Conservation (phyloP, 768 basidiomycete genomes). For the Mycena metata region DNA sequence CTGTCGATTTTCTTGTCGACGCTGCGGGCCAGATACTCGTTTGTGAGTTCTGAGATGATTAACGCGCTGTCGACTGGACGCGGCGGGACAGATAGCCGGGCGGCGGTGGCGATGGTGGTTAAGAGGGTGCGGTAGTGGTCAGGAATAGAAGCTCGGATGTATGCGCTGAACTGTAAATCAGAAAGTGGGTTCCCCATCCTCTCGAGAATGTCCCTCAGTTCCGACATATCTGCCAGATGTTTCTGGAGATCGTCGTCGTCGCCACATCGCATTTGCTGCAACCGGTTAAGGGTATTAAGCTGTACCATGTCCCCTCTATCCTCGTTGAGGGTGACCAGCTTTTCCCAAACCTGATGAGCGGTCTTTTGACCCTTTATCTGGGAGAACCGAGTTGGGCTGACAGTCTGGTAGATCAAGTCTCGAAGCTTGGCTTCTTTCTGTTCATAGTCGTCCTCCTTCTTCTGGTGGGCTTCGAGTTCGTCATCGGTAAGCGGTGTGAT, state of each 20-base stretch:
- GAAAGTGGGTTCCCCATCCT: constrained; percentile 1
- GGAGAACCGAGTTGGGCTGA: not conserved
- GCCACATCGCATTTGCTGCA: constrained; percentile 11
- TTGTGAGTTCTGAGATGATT: constrained; percentile 1
- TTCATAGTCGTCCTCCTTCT: constrained; percentile 9
- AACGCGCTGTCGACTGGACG: constrained; percentile 6
- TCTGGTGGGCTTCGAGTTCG: not conserved
- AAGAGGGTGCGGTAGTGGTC: constrained; percentile 1
- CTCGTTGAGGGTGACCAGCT: constrained; percentile 5
- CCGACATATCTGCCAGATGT: not conserved
- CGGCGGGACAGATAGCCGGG: constrained; percentile 5
- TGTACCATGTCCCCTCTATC: constrained; percentile 12
- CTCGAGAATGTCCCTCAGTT: not conserved
- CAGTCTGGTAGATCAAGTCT: constrained; percentile 8
- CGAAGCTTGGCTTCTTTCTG: constrained; percentile 5
- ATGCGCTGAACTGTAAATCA: constrained; percentile 3
- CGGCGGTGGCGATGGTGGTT: constrained; percentile 6
- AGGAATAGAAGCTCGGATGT: constrained; percentile 5
- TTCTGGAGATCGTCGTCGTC: not conserved
- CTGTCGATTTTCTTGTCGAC: too few species aligned
- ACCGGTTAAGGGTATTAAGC: not conserved
- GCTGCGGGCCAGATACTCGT: constrained; percentile 3
- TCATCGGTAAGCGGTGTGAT: not conserved
- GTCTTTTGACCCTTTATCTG: not conserved
- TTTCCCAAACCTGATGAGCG: not conserved